These are phyloP conservation scores for Chalara sp. DNA, from an alignment of 2,329 filamentous ascomycete species.

Conservation along the genomic window DNA sequence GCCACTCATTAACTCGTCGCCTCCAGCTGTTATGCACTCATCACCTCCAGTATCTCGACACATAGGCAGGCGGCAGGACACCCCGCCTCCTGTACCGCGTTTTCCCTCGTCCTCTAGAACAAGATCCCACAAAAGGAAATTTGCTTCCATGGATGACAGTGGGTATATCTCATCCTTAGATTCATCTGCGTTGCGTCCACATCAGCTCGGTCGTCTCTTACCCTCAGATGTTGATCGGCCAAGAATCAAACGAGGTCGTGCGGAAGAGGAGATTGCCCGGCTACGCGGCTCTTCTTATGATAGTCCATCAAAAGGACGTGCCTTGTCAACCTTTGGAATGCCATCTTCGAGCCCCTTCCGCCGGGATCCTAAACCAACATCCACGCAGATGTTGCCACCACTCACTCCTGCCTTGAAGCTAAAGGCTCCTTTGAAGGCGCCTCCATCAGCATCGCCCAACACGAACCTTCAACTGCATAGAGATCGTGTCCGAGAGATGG, in stretches of 20 bases:
- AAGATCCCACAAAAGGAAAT: conserved; percentile 66
- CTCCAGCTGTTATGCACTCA: conserved; percentile 68
- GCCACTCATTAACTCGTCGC: conserved; percentile 57
- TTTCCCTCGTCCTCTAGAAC: conserved; percentile 56
- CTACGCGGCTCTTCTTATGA: conserved; percentile 90
- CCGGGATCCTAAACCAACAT: conserved; percentile 31
- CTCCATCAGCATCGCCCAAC: conserved; percentile 80
- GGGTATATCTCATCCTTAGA: conserved; percentile 96
- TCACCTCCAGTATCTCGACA: conserved; percentile 74
- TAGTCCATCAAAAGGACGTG: conserved; percentile 69
- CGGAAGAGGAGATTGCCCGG: conserved; percentile 91
- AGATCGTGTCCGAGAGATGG: conserved; percentile 71
- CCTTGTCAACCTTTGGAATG: conserved; percentile 26
- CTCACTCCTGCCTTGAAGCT: conserved; percentile 81
- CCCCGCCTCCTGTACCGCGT: conserved; percentile 64
- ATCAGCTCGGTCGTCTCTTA: conserved; percentile 54
- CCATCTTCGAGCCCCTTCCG: conserved; percentile 65
- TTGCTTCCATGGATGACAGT: conserved; percentile 80
- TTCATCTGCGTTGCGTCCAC: conserved; percentile 75
- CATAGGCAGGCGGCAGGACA: conserved; percentile 54
- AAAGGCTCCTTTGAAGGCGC: conserved; percentile 48
- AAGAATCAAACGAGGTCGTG: conserved; percentile 78
- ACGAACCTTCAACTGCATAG: conserved; percentile 88
- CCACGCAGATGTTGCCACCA: conserved; percentile 61
- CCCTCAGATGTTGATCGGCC: conserved; percentile 78